Evolutionary conservation across 257 asterid species (phyloP).

Genomic region (Lycium barbarum): DNA sequence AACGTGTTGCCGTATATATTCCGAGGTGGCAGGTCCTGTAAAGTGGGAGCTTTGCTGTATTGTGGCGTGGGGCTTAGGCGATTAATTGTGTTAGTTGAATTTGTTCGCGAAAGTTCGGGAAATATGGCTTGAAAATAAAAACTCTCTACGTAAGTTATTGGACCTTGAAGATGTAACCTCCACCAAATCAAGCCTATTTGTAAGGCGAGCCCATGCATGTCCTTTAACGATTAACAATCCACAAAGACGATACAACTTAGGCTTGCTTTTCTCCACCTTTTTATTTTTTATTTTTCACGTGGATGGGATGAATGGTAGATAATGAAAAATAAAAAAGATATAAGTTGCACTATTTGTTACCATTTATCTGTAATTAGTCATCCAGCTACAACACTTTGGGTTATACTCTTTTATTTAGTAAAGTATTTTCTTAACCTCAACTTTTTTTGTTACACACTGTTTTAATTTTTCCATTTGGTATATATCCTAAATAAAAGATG

Average conservation of each 20-base stretch:
- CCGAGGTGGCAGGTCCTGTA: neutral
- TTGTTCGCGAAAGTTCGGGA: neutral
- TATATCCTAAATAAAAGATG: too few species aligned
- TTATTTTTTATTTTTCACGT: neutral
- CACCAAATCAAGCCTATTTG: slow-evolving; percentile 26
- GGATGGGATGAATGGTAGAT: neutral
- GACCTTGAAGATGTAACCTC: slow-evolving; percentile 8
- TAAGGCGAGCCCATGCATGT: neutral
- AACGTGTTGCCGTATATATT: slow-evolving; percentile 44
- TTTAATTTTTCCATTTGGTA: too few species aligned
- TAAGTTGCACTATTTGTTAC: too few species aligned
- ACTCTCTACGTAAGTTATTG: neutral
- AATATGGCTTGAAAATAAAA: neutral
- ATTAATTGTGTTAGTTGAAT: neutral
- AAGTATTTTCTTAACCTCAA: too few species aligned
- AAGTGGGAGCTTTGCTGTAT: neutral
- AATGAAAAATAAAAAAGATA: neutral
- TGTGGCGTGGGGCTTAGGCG: neutral
- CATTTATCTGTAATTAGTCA: too few species aligned
- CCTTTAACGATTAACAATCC: neutral
- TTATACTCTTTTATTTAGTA: too few species aligned
- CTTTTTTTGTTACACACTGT: too few species aligned
- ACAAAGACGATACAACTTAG: neutral
- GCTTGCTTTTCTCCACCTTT: neutral
- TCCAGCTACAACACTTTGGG: too few species aligned